Percentiles rank a stretch among this genome's conserved stretches.
These are phyloP conservation scores for Tardiomyces depauwii DNA, from an alignment of 1,139 yeast genomes.

Conservation along the genomic window DNA sequence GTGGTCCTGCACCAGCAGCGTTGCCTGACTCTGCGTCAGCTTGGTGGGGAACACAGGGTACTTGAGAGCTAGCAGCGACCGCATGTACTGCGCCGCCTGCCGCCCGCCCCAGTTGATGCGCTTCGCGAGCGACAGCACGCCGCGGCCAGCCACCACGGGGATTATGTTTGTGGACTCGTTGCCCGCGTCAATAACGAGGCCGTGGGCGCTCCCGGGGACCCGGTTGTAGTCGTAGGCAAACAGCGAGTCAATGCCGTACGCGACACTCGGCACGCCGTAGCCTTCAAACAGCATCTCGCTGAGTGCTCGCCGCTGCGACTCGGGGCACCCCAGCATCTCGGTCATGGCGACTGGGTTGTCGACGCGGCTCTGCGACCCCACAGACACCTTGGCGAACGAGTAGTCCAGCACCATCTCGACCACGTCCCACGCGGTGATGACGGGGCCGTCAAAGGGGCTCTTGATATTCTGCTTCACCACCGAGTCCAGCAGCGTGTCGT, in stretches of 20 bases:
- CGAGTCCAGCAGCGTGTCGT: constrained; percentile 66
- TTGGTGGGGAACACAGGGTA: constrained; percentile 88
- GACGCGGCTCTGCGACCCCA: constrained; percentile 42
- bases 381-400: constrained; percentile 60
- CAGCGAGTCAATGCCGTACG: constrained; percentile 73
- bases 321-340: constrained; percentile 63
- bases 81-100: constrained; percentile 54
- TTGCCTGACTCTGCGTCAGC: constrained; percentile 51
- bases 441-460: constrained; percentile 78
- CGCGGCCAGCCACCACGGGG: constrained; percentile 62
- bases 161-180: constrained; percentile 74
- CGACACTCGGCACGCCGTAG: constrained; percentile 59
- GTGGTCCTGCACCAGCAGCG: constrained; percentile 57
- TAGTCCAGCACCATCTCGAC: constrained; percentile 77
- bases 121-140: constrained; percentile 57
- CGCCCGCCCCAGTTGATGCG: constrained; percentile 91
- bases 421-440: constrained; percentile 87
- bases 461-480: constrained; percentile 56
- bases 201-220: constrained; percentile 31
- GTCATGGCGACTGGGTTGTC: constrained; percentile 77
- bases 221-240: constrained; percentile 51
- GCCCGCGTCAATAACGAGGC: constrained; percentile 73
- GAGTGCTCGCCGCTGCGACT: constrained; percentile 58
- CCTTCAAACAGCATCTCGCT: constrained; percentile 78
- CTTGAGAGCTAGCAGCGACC: constrained; percentile 57